Conservation (phyloP, 2,329 filamentous ascomycete species). For the Colletotrichum neosansevieriae region DNA sequence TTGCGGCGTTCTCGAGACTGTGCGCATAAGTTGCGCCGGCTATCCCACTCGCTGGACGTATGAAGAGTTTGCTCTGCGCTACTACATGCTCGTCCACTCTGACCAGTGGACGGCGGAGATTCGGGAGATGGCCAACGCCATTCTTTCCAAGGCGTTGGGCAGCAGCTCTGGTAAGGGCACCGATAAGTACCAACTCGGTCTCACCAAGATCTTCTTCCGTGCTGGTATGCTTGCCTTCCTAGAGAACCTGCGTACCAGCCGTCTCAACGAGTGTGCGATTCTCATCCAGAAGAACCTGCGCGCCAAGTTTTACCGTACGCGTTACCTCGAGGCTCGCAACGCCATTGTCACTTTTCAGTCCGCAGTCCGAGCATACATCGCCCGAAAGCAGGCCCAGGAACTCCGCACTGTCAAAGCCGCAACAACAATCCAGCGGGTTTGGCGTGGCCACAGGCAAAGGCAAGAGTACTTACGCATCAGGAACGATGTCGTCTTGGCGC, state of each 20-base stretch:
- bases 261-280: slow-evolving; percentile 92
- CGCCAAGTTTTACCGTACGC: slow-evolving; percentile 93
- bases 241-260: slow-evolving; percentile 90
- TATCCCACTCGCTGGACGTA: slow-evolving; percentile 99
- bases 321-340: slow-evolving; percentile 87
- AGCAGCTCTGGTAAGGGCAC: slow-evolving; percentile 78
- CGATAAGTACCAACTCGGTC: slow-evolving; percentile 96
- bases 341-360: slow-evolving; percentile 86
- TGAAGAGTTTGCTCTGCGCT: slow-evolving; percentile 95
- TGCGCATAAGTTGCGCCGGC: slow-evolving; percentile 95
- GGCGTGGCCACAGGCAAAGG: slow-evolving; percentile 91
- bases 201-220: slow-evolving; percentile 99
- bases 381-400: slow-evolving; percentile 82
- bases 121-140: slow-evolving; percentile 91
- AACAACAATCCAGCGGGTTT: slow-evolving; percentile 94
- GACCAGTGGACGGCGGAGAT: slow-evolving; percentile 94
- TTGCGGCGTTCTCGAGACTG: slow-evolving; percentile 98
- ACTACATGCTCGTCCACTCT: slow-evolving; percentile 97
- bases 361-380: slow-evolving; percentile 79
- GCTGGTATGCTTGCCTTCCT: slow-evolving; percentile 98
- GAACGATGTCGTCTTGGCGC: slow-evolving; percentile 86
- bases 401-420: slow-evolving; percentile 86
- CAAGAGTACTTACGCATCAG: slow-evolving; percentile 83
- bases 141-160: slow-evolving; percentile 88
- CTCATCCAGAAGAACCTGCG: slow-evolving; percentile 99